Conservation (phyloP, 2,329 filamentous ascomycete genomes). For the Spiromastix sp. region DNA sequence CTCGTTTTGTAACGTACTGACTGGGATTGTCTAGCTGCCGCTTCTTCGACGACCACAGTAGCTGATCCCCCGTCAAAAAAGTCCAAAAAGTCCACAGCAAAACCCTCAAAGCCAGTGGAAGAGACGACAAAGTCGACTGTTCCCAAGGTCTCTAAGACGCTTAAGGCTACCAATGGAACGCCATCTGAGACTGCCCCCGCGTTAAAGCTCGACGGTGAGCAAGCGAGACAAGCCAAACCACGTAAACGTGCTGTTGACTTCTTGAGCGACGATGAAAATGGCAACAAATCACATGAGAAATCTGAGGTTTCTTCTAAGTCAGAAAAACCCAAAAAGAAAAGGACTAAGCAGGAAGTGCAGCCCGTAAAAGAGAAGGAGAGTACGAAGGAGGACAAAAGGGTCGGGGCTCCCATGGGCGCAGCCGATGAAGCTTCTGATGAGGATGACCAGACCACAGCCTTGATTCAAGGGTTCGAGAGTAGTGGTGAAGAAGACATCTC, state of each 20-base stretch:
- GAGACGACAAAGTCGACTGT: conserved; percentile 19
- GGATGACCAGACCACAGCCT: conserved; percentile 42
- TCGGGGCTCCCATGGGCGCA: conserved; percentile 34
- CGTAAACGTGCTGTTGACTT: conserved; percentile 40
- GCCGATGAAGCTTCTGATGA: conserved; percentile 28
- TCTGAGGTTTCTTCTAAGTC: conserved; percentile 13
- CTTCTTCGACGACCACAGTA: conserved; percentile 28
- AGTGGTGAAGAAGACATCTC: conserved; percentile 39
- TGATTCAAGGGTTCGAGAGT: conserved; percentile 47
- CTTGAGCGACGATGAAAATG: conserved; percentile 28
- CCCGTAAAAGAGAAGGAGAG: neutral
- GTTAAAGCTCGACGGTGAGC: conserved; percentile 24
- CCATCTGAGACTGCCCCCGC: conserved; percentile 13
- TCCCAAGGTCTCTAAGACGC: conserved; percentile 22
- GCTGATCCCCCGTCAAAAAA: conserved; percentile 47
- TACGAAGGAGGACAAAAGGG: conserved; percentile 4
- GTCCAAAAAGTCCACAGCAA: conserved; percentile 42
- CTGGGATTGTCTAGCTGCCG: conserved; percentile 12
- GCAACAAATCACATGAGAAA: conserved; percentile 6
- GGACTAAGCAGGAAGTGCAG: conserved; percentile 36
- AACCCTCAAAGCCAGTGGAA: conserved; percentile 19
- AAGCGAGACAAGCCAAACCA: conserved; percentile 28
- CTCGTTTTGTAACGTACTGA: conserved; percentile 4
- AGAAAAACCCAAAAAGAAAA: conserved; percentile 29
- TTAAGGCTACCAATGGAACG: conserved; percentile 14